phyloP scores from a whole-genome alignment of 2,329 filamentous ascomycete genomes.

The Cordyceps tenuipes region DNA sequence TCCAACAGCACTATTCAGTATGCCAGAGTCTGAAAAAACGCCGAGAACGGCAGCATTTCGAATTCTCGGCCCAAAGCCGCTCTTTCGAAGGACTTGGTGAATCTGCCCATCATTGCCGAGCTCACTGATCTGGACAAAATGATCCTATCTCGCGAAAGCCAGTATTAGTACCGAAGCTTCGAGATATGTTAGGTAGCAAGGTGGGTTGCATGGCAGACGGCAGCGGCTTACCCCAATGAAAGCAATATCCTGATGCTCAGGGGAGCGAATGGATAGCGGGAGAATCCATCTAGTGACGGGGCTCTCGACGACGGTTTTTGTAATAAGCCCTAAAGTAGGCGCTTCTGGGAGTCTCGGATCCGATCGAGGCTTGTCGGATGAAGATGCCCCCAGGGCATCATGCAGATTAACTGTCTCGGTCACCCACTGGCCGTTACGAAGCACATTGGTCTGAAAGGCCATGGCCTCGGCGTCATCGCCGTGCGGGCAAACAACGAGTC shows the following conservation, averaged over 20 bases:
- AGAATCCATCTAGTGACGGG: slow-evolving; percentile 69
- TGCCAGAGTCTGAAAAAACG: slow-evolving; percentile 29
- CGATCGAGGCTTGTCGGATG: slow-evolving; percentile 22
- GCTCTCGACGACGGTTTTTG: slow-evolving; percentile 68
- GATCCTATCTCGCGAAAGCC: slow-evolving; percentile 45
- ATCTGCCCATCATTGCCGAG: slow-evolving; percentile 61
- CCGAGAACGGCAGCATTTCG: slow-evolving; percentile 72
- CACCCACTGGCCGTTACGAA: slow-evolving; percentile 49
- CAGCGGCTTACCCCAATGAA: slow-evolving; percentile 63
- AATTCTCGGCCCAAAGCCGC: slow-evolving; percentile 71
- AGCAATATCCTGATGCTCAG: slow-evolving; percentile 68
- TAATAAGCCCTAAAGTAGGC: slow-evolving; percentile 63
- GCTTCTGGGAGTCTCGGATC: slow-evolving; percentile 26
- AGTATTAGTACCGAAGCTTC: slow-evolving; percentile 7
- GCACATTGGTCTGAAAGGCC: slow-evolving; percentile 46
- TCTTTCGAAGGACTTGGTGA: slow-evolving; percentile 66
- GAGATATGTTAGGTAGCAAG: not conserved
- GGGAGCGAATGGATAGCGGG: slow-evolving; percentile 67
- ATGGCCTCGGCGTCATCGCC: slow-evolving; percentile 22
- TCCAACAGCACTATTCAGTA: slow-evolving; percentile 16
- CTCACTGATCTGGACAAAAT: slow-evolving; percentile 74
- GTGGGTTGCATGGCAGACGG: not conserved
- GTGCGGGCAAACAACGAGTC: not conserved
- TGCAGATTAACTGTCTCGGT: slow-evolving; percentile 41
- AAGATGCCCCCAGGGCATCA: slow-evolving; percentile 32